Conservation (phyloP, 495 filamentous ascomycete genomes). For the Wilcoxina mikolae region DNA sequence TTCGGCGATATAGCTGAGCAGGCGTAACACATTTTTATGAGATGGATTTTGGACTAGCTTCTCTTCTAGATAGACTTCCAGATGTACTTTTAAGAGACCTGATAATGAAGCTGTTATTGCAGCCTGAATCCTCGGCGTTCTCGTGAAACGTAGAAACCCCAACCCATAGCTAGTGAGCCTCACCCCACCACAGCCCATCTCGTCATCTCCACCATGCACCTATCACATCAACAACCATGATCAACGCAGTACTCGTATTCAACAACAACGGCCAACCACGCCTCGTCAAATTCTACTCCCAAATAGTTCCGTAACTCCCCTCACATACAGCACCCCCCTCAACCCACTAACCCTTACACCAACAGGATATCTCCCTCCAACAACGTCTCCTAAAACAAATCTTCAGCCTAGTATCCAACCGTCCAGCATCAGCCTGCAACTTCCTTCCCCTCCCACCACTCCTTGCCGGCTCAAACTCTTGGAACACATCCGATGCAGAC, state of each 20-base stretch:
- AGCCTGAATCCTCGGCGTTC: no score
- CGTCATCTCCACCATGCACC: slow-evolving; percentile 6
- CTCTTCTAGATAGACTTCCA: not conserved
- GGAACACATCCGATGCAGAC: slow-evolving; percentile 49
- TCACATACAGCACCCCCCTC: not conserved
- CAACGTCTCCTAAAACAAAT: slow-evolving; percentile 94
- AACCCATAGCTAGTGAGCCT: not conserved
- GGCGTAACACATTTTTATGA: no score
- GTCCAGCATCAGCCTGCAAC: slow-evolving; percentile 79
- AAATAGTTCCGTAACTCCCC: slow-evolving; percentile 56
- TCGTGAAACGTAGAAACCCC: no score
- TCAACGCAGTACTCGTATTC: slow-evolving; percentile 97
- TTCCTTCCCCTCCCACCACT: slow-evolving; percentile 63
- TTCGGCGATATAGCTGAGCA: no score
- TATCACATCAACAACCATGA: no score
- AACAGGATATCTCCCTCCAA: slow-evolving; percentile 40
- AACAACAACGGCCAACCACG: slow-evolving; percentile 94
- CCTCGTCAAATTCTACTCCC: slow-evolving; percentile 97
- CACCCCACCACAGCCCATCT: not conserved
- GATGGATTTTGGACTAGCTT: not conserved
- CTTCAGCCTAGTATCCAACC: slow-evolving; percentile 87
- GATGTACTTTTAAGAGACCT: no score
- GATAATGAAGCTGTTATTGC: no score
- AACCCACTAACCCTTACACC: slow-evolving; percentile 12
- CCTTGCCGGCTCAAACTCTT: slow-evolving; percentile 47